These are phyloP conservation scores for Leptodontidium sp. DNA, from an alignment of 2,329 filamentous ascomycete species.

Conservation along the genomic window DNA sequence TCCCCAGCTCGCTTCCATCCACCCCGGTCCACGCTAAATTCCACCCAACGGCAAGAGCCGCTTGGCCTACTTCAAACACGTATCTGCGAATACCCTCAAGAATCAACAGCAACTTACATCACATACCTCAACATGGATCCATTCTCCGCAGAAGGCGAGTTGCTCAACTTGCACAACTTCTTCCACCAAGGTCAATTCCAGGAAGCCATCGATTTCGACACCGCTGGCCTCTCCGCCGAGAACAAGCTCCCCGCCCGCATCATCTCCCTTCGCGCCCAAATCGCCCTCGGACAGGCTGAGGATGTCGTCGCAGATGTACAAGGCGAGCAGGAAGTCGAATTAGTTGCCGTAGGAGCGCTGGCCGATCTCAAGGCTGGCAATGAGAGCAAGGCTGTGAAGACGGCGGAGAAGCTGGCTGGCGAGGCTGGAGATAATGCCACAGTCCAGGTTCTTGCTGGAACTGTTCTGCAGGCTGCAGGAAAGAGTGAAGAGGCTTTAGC, in stretches of 20 bases:
- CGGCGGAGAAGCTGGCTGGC: slow-evolving; percentile 72
- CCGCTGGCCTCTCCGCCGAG: slow-evolving; percentile 76
- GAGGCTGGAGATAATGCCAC: slow-evolving; percentile 75
- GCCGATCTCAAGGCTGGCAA: slow-evolving; percentile 72
- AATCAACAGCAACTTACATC: slow-evolving; percentile 20
- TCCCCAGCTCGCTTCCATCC: not conserved
- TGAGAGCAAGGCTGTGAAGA: slow-evolving; percentile 66
- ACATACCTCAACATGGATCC: slow-evolving; percentile 63
- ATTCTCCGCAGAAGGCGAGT: slow-evolving; percentile 74
- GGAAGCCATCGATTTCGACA: slow-evolving; percentile 86
- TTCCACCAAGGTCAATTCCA: slow-evolving; percentile 86
- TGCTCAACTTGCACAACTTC: slow-evolving; percentile 75
- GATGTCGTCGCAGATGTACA: slow-evolving; percentile 75
- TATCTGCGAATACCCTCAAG: slow-evolving; percentile 26
- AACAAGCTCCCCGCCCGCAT: slow-evolving; percentile 81
- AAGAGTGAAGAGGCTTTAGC: slow-evolving; percentile 86
- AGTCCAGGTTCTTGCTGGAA: slow-evolving; percentile 85
- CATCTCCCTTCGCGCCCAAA: slow-evolving; percentile 81
- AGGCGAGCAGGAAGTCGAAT: slow-evolving; percentile 72
- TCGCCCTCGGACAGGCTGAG: slow-evolving; percentile 81
- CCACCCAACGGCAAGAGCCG: slow-evolving; percentile 4
- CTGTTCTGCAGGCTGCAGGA: slow-evolving; percentile 79
- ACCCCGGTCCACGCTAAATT: slow-evolving; percentile 6
- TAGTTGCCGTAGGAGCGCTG: slow-evolving; percentile 79
- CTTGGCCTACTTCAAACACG: slow-evolving; percentile 33